These are phyloP conservation scores for Nannizziopsis arthrosporioides DNA, from an alignment of 2,329 filamentous ascomycete species.

Conservation along the genomic window DNA sequence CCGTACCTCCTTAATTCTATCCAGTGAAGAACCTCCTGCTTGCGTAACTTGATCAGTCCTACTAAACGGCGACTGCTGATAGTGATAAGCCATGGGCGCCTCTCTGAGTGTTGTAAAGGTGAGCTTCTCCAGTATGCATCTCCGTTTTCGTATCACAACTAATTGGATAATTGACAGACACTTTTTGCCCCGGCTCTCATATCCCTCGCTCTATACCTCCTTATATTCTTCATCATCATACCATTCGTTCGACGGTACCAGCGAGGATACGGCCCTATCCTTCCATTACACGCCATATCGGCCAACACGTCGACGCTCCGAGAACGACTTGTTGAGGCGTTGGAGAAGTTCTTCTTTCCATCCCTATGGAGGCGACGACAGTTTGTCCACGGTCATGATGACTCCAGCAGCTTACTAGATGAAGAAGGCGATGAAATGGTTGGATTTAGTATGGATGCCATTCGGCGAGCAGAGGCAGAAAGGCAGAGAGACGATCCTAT, in stretches of 20 bases:
- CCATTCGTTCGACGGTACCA: slow-evolving; percentile 60
- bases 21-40: too few species aligned
- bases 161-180: slow-evolving; percentile 39
- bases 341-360: slow-evolving; percentile 36
- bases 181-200: slow-evolving; percentile 59
- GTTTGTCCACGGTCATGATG: slow-evolving; percentile 33
- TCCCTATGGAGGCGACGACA: slow-evolving; percentile 38
- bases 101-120: slow-evolving; percentile 11
- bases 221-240: slow-evolving; percentile 52
- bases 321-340: slow-evolving; percentile 31
- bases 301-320: slow-evolving; percentile 45
- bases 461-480: slow-evolving; percentile 34
- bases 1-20: too few species aligned
- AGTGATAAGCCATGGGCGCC: slow-evolving; percentile 10
- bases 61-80: background rate
- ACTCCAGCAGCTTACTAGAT: slow-evolving; percentile 51
- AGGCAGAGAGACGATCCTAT: slow-evolving; percentile 33
- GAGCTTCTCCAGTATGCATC: background rate
- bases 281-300: slow-evolving; percentile 50
- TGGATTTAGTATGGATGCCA: slow-evolving; percentile 43
- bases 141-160: slow-evolving; percentile 10
- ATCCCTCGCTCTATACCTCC: slow-evolving; percentile 56
- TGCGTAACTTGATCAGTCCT: background rate
- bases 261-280: slow-evolving; percentile 60
- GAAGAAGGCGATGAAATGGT: slow-evolving; percentile 48